Base-by-base conservation (phyloP, 176 grass and related monocot species). In the Phyllostachys edulis region DNA sequence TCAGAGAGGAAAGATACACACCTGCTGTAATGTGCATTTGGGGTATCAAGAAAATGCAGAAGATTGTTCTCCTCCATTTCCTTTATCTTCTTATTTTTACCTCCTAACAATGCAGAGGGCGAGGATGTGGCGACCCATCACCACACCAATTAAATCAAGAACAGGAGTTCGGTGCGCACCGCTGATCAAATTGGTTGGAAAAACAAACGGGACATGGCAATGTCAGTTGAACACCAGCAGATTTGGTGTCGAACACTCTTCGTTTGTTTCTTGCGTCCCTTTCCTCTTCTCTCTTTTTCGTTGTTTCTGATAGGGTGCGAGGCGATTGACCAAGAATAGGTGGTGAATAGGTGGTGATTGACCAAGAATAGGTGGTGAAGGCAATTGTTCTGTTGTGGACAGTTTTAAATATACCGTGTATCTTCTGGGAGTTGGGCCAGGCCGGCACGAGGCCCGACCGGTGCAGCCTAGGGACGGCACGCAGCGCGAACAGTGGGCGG, bases 1-100 rank as follows among this genome's bases (percentile, higher is more conserved):
- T 23, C 73, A 55, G 29, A 76, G 7, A 5, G 38, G 0, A 11
- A 27, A 29, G 29, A 5, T 12, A 56, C 39, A 0, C 34, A 90
- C 89, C 55, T 84, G 5, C 80, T 83, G 68, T 90, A 83, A 87
- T 90, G 80, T 15, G 75, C 50, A 11, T 63, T 90, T 8, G 80
- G 89, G 18, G 75, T 90, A 44, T 90, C 80, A 41, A 87, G 89
- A 62, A 90, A 90, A 83, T 87, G 84, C 80, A 90, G 32, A 21
- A 90, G 89, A 78, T 84, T 84, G 61, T 90, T 78, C 20, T 5
- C 80, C 49, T 90, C 84, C 85, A 90, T 90, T 63, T 21, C 62
- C 70, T 38, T 29, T 27, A 62, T 26, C 17, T 36, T 59, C 71
- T 34, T 17, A 10, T 0, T 63, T 62, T 13, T 45, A 78, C 68